These are phyloP conservation scores for apple (Malus domestica) DNA, from an alignment of 306 rosid genomes.

Conservation along the genomic window DNA sequence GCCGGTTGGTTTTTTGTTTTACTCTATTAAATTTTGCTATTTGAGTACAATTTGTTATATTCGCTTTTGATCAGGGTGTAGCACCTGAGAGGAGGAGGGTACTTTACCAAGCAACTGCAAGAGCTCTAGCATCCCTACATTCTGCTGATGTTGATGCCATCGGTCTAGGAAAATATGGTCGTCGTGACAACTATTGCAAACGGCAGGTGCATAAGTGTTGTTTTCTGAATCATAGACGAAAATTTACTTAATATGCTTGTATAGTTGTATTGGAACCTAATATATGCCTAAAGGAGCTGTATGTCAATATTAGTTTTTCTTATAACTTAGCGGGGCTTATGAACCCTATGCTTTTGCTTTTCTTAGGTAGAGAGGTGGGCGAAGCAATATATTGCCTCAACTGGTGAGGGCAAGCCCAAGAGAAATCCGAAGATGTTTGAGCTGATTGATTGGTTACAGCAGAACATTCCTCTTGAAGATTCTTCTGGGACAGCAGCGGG, in stretches of 20 bases:
- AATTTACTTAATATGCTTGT: background rate
- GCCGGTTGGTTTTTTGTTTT: background rate
- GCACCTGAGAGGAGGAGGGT: constrained; percentile 58
- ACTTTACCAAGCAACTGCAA: constrained; percentile 58
- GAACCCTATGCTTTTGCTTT: constrained; percentile 7
- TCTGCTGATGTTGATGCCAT: constrained; percentile 64
- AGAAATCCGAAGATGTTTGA: constrained; percentile 84
- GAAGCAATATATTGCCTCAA: constrained; percentile 74
- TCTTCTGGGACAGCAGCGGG: constrained; percentile 67
- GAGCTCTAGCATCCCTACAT: constrained; percentile 66
- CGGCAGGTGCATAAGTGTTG: constrained; percentile 52
- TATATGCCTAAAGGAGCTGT: background rate
- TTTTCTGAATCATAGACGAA: background rate
- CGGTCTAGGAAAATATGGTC: constrained; percentile 78
- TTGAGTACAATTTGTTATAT: background rate
- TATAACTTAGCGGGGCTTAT: background rate
- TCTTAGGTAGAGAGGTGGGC: constrained; percentile 91
- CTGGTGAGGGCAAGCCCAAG: constrained; percentile 65
- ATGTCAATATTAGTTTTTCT: background rate
- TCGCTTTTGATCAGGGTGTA: constrained; percentile 44
- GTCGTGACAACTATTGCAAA: constrained; percentile 64
- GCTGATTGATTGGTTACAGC: constrained; percentile 67
- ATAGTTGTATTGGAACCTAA: background rate
- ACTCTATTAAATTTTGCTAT: background rate
- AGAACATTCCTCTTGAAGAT: constrained; percentile 73